Percentiles rank a stretch among this genome's conserved stretches.
Conservation (phyloP, 352 stramenopile species). For the Pythium sp. region DNA sequence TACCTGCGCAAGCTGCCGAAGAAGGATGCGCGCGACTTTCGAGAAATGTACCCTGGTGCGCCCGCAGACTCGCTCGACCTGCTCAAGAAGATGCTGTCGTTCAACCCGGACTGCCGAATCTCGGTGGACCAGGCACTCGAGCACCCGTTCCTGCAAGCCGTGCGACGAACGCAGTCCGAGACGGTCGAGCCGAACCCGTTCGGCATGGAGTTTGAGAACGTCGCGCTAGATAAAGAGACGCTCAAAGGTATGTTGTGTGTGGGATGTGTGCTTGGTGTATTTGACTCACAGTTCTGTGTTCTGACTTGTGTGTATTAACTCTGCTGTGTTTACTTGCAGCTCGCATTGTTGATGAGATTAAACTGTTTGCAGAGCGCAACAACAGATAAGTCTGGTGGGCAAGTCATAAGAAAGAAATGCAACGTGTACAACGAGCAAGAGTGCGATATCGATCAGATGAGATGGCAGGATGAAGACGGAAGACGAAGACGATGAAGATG, state of each 20-base stretch:
- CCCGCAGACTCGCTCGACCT: constrained; percentile 79
- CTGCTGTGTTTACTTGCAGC: constrained; percentile 26
- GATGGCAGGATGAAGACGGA: constrained; percentile 4
- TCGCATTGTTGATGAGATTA: constrained; percentile 88
- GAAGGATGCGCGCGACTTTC: constrained; percentile 74
- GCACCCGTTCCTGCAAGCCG: constrained; percentile 80
- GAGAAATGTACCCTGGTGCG: constrained; percentile 83
- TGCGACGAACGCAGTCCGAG: constrained; percentile 73
- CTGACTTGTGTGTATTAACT: not conserved
- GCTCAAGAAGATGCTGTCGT: constrained; percentile 83
- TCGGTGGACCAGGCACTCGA: constrained; percentile 82
- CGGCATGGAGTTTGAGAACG: constrained; percentile 89
- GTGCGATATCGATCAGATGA: not conserved
- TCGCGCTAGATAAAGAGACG: constrained; percentile 76
- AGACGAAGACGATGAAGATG: not conserved
- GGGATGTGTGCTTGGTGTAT: not conserved
- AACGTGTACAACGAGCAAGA: constrained; percentile 12
- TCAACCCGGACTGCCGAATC: constrained; percentile 81
- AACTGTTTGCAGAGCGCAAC: constrained; percentile 71
- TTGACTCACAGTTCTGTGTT: constrained; percentile 4
- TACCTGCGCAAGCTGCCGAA: constrained; percentile 85
- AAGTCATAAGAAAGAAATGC: not conserved
- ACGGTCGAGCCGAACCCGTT: constrained; percentile 74
- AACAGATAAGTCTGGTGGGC: constrained; percentile 42
- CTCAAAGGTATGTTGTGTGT: constrained; percentile 64